Evolutionary conservation across 805 yeast species (phyloP), one percentile per base, ranked within the genome.

Genomic region (Candida insectalens): DNA sequence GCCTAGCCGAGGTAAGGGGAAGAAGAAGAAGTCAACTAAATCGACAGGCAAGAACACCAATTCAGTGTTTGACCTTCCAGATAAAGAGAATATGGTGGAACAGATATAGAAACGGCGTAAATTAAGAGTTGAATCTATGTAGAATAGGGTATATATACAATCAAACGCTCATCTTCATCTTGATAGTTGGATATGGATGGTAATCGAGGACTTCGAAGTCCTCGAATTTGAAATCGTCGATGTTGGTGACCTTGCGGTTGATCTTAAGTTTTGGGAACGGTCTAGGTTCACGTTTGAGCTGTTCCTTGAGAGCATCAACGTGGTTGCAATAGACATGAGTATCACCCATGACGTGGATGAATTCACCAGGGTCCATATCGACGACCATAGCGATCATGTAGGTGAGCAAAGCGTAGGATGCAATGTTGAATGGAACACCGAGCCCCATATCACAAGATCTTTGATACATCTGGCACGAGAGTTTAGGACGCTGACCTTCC

Each of bases 391-490:
- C 98, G 42, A 92, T 81, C 96, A 92, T 89, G 47, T 73, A 79
- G 2, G 96, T 88, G 40, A 92, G 66, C 35, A 92, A 63, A 0
- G 98, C 95, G 53, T 92, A 92, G 0, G 96, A 85, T 0, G 99
- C 98, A 50, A 92, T 92, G 54, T 92, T 92, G 59, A 92, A 92
- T 1, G 99, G 99, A 16, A 92, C 97, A 10, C 99, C 99, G n/a
- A 92, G 70, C 0, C 99, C 99, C 96, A 92, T 88, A 53, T 92
- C 99, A 59, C 97, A 89, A n/a, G 95, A 83, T 49, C 99, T 74
- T 62, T 92, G 99, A 59, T 92, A 92, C 63, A 92, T 64, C 38
- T 81, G 71, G 55, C 98, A 92, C 9, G 92, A 82, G 36, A 92
- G 68, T 48, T 69, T 75, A 16, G 94, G 94, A 46, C 60, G 74